Percentiles rank a stretch among this genome's conserved stretches.
phyloP scores from a whole-genome alignment of 169 alveolate species.

The Nephromyces sp. region DNA sequence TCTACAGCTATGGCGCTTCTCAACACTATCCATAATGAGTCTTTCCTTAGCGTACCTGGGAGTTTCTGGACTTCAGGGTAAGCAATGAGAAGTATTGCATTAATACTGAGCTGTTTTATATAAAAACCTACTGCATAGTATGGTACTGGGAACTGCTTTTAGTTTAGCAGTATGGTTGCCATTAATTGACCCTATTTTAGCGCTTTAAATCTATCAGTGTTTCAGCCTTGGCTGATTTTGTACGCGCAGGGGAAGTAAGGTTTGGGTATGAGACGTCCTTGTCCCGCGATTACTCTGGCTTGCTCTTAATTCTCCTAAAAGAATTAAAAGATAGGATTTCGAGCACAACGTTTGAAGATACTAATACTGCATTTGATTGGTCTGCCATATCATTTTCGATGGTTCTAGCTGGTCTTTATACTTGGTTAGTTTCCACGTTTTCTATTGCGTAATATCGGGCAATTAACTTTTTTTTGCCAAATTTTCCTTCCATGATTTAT shows the following conservation, averaged over 20 bases:
- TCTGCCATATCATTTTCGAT: not conserved
- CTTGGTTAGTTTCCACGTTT: not conserved
- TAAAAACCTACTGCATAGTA: no score
- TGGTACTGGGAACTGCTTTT: no score
- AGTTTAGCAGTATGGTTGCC: no score
- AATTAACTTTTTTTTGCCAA: no score
- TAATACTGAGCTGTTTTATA: not conserved
- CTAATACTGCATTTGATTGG: slow-evolving; percentile 10
- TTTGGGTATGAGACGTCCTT: not conserved
- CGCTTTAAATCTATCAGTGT: no score
- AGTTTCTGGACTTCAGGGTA: slow-evolving; percentile 27
- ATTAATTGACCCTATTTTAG: no score
- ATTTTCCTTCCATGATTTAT: no score
- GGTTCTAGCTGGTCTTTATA: not conserved
- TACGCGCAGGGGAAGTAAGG: no score
- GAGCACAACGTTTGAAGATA: not conserved
- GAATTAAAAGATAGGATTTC: not conserved
- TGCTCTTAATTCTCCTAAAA: not conserved
- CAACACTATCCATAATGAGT: slow-evolving; percentile 45
- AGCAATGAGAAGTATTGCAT: not conserved
- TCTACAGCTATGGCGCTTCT: slow-evolving; percentile 50
- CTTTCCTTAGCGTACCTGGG: slow-evolving; percentile 53
- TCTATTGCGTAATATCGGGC: no score
- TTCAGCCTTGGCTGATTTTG: no score
- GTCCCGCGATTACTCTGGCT: not conserved